Evolutionary conservation across 2,329 filamentous ascomycete genomes (phyloP), one percentile per base, ranked within the genome.

Genomic region (Venturia aucupariae): DNA sequence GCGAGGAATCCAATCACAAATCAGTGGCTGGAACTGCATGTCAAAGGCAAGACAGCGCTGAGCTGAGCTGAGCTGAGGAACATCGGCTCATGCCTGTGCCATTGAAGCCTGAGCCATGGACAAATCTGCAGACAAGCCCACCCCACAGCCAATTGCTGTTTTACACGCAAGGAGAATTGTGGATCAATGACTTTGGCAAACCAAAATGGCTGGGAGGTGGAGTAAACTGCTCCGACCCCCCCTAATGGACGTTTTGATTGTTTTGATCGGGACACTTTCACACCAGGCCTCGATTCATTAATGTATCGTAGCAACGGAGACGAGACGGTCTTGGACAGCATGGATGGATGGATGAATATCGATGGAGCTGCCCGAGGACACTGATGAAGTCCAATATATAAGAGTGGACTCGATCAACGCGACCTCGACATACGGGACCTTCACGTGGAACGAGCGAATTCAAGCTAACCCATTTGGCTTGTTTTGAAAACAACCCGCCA

Each of bases 161-260:
- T 44, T 41, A 24, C 59, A 60, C 59, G 59, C 59, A 44, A 42
- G 19, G 35, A 24, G 15, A 57, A 3, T n/a, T 57, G 51, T 57
- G 51, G 51, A 57, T 27, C 51, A n/a, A 57, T 57, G 51, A 57
- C 51, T 8, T 57, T 19, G 7, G 19, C 30, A 35, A 35, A 35
- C 51, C 51, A 57, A 35, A n/a, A 30, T 6, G 51, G 51, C 51
- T 57, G 51, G 51, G 51, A 35, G 51, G 51, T 57, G 51, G 51
- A 57, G 51, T 35, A 57, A 57, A n/a, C 27, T n/a, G 51, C 51
- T 57, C 51, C 35, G 51, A 57, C 51, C 51, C 51, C 51, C 51
- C 30, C 51, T 57, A 57, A 35, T 57, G 51, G 51, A 35, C 51
- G 51, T 57, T 51, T 51, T 35, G 51, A 35, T 22, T 35, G 51